Percentiles rank a stretch among this genome's conserved stretches.
These are phyloP conservation scores for Chlamydomonas applanata DNA, from an alignment of 139 green algal species.

Conservation along the genomic window DNA sequence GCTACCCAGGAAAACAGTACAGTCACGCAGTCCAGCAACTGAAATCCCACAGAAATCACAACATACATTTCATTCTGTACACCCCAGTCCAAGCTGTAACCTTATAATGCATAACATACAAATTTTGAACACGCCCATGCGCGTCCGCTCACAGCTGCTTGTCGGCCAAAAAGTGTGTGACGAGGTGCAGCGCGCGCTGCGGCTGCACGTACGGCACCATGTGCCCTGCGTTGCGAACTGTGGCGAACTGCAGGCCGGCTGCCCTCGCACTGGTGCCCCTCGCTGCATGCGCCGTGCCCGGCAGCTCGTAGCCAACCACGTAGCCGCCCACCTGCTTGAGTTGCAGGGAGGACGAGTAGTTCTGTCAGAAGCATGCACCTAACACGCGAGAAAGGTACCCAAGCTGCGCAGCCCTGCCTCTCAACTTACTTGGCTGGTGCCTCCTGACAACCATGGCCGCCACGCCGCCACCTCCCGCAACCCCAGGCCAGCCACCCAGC, in stretches of 20 bases:
- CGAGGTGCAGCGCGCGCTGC: constrained; percentile 18
- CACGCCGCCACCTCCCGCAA: constrained; percentile 75
- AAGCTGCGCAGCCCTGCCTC: background rate
- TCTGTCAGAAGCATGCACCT: too few species aligned
- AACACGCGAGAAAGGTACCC: background rate
- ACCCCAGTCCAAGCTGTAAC: too few species aligned
- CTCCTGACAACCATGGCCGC: constrained; percentile 78
- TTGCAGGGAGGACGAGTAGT: background rate
- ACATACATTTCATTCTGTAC: too few species aligned
- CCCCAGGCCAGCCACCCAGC: constrained; percentile 21
- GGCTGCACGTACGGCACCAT: constrained; percentile 48
- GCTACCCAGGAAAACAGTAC: too few species aligned
- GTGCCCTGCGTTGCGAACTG: background rate
- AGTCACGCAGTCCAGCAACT: too few species aligned
- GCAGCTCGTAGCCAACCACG: constrained; percentile 18
- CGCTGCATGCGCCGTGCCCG: background rate
- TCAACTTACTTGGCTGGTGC: background rate
- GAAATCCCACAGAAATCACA: too few species aligned
- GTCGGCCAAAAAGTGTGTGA: background rate
- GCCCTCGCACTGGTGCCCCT: too few species aligned
- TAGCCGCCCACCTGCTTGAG: constrained; percentile 29
- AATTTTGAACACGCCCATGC: too few species aligned
- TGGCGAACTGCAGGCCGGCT: background rate
- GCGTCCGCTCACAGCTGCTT: constrained; percentile 6
- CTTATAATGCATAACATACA: too few species aligned